Conservation (phyloP, 176 grass and related monocot species). For the Themeda triandra region DNA sequence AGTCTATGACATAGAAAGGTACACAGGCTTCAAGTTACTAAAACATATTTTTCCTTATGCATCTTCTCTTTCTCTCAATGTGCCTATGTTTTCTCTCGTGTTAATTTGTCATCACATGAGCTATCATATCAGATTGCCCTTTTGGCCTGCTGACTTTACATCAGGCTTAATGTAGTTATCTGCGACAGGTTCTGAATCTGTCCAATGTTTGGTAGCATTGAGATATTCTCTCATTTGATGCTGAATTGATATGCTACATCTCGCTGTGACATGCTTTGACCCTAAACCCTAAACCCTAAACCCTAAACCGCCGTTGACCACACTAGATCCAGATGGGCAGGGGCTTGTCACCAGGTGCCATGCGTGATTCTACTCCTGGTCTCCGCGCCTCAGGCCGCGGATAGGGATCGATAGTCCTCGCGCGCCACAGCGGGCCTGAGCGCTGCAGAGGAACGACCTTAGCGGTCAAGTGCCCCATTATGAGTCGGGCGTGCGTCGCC, state of each 20-base stretch:
- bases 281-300: no score
- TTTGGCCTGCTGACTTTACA: background rate
- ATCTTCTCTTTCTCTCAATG: background rate
- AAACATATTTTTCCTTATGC: constrained; percentile 13
- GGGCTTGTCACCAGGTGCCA: no score
- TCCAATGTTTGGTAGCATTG: background rate
- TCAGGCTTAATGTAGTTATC: background rate
- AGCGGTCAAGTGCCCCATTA: no score
- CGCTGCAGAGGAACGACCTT: no score
- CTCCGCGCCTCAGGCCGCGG: no score
- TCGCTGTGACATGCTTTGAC: no score
- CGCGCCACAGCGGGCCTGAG: no score
- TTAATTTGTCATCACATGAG: background rate
- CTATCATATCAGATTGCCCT: background rate
- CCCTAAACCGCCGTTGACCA: no score
- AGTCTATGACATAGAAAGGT: constrained; percentile 99
- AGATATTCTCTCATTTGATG: background rate
- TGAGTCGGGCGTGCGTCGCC: no score
- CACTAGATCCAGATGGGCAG: no score
- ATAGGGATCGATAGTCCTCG: no score
- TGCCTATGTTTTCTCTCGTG: background rate
- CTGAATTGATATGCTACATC: background rate
- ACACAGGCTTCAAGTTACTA: background rate
- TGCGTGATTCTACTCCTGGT: no score
- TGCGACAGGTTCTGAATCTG: background rate